Base-by-base conservation (phyloP, 129 eudicot species). In the Chrysanthemum makinoi region DNA sequence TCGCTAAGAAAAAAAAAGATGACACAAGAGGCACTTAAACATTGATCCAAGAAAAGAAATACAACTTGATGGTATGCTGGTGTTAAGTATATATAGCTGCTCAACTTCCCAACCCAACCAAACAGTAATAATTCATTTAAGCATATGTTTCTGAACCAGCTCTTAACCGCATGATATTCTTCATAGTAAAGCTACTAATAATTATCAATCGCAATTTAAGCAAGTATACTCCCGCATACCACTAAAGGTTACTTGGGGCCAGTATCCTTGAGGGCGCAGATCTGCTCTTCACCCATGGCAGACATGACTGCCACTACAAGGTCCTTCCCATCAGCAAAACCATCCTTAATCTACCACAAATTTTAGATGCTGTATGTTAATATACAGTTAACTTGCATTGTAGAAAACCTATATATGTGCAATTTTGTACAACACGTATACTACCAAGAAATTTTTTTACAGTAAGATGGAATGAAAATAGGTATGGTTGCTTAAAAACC, bases 241-340 rank as follows among this genome's bases (percentile, higher is more conserved):
- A 14, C 46, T 9, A 12, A 3, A 35, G 18, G 5, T 72, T 84
- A 88, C 83, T 88, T 88, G 56, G 87, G 86, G 35, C 95, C 90
- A 75, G 86, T 83, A 78, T 89, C 96, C 89, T 89, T 89, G 69
- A 89, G 85, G 60, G 85, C 89, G 49, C 83, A 73, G 77, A 86
- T 89, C 82, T 86, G 96, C 83, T 89, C 96, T 77, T 89, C 96
- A 49, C 96, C 91, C 96, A 89, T 89, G 61, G 96, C 87, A 58
- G 96, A 89, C 96, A 89, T 86, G 61, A 89, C 96, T 15, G 87
- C 79, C 82, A 89, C 89, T 64, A 86, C 87, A 65, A 89, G 84
- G 69, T 89, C 92, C 62, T 89, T 89, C 3, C 96, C 96, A 57
- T 86, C 92, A 12, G 77, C 86, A 78, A 89, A 89, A n/a, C 96